phyloP scores from a whole-genome alignment of 345 rosid genomes.

The Rhodomyrtus tomentosa region DNA sequence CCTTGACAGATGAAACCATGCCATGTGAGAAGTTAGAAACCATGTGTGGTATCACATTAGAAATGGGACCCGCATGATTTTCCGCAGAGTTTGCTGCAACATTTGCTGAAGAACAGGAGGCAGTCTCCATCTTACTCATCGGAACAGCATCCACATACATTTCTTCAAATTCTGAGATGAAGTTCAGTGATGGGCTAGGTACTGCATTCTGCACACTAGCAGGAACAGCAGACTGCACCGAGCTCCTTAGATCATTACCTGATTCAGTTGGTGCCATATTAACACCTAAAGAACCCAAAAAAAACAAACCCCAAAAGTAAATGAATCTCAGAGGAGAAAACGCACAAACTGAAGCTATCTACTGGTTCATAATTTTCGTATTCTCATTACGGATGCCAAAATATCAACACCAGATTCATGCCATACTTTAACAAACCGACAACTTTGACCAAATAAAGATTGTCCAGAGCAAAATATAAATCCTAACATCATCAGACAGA shows the following conservation, averaged over 20 bases:
- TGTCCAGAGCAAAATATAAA: neutral
- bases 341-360: neutral
- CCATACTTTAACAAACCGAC: neutral
- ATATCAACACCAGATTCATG: neutral
- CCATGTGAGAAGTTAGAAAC: neutral
- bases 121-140: neutral
- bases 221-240: conserved; percentile 16
- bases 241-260: conserved; percentile 16
- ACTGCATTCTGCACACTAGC: conserved; percentile 2
- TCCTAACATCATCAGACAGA: neutral
- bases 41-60: neutral
- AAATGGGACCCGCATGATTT: neutral
- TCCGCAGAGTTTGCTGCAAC: neutral
- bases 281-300: conserved; percentile 19
- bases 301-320: neutral
- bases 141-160: conserved; percentile 4
- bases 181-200: neutral
- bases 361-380: neutral
- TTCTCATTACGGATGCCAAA: neutral
- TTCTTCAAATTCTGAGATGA: conserved; percentile 8
- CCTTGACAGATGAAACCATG: neutral
- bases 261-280: conserved; percentile 16
- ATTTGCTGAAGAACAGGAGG: neutral
- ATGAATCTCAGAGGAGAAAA: neutral
- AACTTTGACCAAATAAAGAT: neutral